Conservation (phyloP, 202 grass and related monocot genomes). For the Panicum virgatum region DNA sequence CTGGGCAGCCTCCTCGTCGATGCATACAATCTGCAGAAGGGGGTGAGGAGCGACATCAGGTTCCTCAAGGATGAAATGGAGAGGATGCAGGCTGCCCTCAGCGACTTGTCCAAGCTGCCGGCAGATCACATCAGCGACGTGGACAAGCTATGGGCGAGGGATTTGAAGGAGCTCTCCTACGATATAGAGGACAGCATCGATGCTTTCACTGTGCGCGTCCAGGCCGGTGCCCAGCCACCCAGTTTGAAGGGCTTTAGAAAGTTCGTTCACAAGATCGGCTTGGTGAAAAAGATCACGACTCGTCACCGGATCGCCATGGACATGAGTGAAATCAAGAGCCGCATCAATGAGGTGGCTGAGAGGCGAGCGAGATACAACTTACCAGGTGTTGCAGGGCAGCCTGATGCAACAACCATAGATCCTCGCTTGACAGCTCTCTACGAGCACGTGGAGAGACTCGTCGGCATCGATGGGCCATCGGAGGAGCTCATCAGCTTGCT, state of each 20-base stretch:
- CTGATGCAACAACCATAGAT: neutral
- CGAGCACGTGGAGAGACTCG: neutral
- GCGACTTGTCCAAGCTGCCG: neutral
- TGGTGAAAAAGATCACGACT: neutral
- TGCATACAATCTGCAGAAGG: neutral
- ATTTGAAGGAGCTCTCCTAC: constrained; percentile 35
- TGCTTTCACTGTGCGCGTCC: neutral
- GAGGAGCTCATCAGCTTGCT: neutral
- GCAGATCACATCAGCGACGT: neutral
- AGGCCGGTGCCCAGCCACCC: too few species aligned
- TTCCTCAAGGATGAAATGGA: neutral
- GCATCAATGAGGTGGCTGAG: neutral
- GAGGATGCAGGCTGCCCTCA: neutral
- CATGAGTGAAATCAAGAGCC: constrained; percentile 1
- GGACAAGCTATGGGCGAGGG: constrained; percentile 27
- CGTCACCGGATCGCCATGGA: neutral
- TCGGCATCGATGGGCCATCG: neutral
- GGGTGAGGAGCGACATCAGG: neutral
- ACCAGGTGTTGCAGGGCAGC: neutral
- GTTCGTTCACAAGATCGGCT: neutral
- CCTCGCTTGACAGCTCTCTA: neutral
- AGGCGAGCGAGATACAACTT: constrained; percentile 14
- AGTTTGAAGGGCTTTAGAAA: too few species aligned
- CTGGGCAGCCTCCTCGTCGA: neutral
- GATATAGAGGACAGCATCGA: constrained; percentile 29